Evolutionary conservation across 2,329 filamentous ascomycete species (phyloP), one percentile per base, ranked within the genome.

Genomic region (Ceratocystis ficicola): DNA sequence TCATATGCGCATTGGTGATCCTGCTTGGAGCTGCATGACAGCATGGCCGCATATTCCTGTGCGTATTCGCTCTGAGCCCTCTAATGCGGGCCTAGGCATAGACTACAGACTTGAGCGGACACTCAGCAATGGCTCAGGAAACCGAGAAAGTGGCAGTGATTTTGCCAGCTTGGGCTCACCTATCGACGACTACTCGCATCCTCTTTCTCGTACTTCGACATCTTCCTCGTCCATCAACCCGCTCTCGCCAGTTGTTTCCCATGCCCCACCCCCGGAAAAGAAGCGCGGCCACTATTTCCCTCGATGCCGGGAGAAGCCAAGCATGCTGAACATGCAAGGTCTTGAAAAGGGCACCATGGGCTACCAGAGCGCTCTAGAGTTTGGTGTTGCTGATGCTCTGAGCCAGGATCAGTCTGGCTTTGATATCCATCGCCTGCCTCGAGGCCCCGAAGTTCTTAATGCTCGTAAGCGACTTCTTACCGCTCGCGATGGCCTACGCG

Each of bases 271-370:
- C 76, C 76, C 62, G 63, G 77, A 77, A 71, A 78, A 77, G 68
- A 76, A 75, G 67, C 78, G 78, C 65, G 79, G 82, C 66, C 83
- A 85, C 72, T 85, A 84, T 72, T 81, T 82, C 71, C 77, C 83
- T 50, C 78, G 80, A 65, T 83, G 81, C 69, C 78, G 80, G 60
- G 85, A 88, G 72, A 76, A 83, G 25, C 87, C 87, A 50, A 87
- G 82, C 72, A 89, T 89, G 86, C 78, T 89, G 67, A 87, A 84
- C 76, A 85, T 86, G 77, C 84, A 87, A 69, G 87, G 86, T 2
- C 74, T 87, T 41, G 87, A 90, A 72, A 85, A 85, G 72, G 87
- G 87, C 52, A 87, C 85, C 20, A 78, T 88, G 72, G 87, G 87
- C 64, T 88, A 84, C 72, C 80, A 83, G 69, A 84, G 86, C 25